Base-by-base conservation (phyloP, 441 rosid species). In the Aleurites moluccanus region DNA sequence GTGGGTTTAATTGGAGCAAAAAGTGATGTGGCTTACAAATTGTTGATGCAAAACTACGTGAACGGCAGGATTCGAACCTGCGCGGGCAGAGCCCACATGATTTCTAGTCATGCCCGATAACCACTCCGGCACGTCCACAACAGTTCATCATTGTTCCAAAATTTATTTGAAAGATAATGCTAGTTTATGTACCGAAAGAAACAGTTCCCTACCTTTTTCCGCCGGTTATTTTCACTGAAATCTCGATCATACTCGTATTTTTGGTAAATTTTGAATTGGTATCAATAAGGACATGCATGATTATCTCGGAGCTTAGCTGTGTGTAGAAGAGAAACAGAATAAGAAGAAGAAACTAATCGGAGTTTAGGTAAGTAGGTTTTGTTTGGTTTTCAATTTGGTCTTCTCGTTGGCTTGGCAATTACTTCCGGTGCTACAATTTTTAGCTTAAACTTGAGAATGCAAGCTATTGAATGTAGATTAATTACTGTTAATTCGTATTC, bases 81-180 rank as follows among this genome's bases (percentile, higher is more conserved):
- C 94, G 95, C 93, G 95, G 89, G 91, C 89, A 87, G 7, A 91
- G 97, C 94, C 97, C 97, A 90, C 90, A 90, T 90, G 94, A 91
- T 88, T 95, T 91, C 95, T 90, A 89, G 92, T 88, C 92, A 90
- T 90, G 92, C 88, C 88, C 89, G 88, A 89, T 86, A 86, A 86
- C 90, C 88, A 83, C 89, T 89, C 89, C 86, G 88, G 90, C 92
- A 87, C 86, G 87, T 75, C 80, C 90, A 87, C 92, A 1, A 0
- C 7, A 0, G 38, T 6, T 6, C 38, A 4, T 35, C 7, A 0
- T 0, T 0, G 38, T 4, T 6, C 7, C 0, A 35, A 35, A 4
- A 0, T 6, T 6, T 35, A 4, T 4, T 35, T n/a, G n/a, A n/a
- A n/a, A n/a, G n/a, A n/a, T n/a, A n/a, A n/a, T n/a, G n/a, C n/a